Evolutionary conservation across 441 rosid genomes (phyloP), one percentile per base, ranked within the genome.

Genomic region (Euphorbia celastroides): DNA sequence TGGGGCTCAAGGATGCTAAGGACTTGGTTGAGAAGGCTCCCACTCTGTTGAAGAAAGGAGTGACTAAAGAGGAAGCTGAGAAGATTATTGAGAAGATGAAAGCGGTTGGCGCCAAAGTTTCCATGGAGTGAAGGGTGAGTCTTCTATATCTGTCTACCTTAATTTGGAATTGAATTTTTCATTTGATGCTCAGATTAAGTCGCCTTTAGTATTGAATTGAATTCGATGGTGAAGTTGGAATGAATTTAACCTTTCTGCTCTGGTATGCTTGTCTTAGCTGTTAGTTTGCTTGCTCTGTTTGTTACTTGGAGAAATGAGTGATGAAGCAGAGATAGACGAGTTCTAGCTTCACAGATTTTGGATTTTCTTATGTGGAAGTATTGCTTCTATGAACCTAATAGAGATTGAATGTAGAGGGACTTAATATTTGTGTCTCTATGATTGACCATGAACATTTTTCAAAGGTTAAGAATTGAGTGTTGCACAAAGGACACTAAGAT

Each of bases 21-120:
- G 97, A 92, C 19, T 75, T 92, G 83, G 98, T 92, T 56, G 98
- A 90, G 85, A 90, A 90, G 67, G 85, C 90, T 22, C 98, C 98
- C 0, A 79, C 89, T 0, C 22, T 87, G 77, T 57, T 92, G 84
- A 92, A 82, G 84, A 92, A 88, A 71, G 96, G 97, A 36, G 89
- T 90, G 25, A 74, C 86, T 22, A 92, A 88, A 70, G 98, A 90
- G 42, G 98, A 90, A 57, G 98, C 96, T 0, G 92, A 86, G 81
- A 88, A 88, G 76, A 88, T 90, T 20, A 70, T 86, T 14, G 85
- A 71, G 76, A 90, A 88, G 72, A 71, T 92, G 89, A 92, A 92
- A 77, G 98, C 75, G 27, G 74, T 80, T 64, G 98, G 96, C 54
- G 96, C 95, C 5, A 85, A 88, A 74, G 94, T 89, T 57, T 52